Base-by-base conservation (phyloP, 768 basidiomycete genomes). In the Boletus rubescentipes region DNA sequence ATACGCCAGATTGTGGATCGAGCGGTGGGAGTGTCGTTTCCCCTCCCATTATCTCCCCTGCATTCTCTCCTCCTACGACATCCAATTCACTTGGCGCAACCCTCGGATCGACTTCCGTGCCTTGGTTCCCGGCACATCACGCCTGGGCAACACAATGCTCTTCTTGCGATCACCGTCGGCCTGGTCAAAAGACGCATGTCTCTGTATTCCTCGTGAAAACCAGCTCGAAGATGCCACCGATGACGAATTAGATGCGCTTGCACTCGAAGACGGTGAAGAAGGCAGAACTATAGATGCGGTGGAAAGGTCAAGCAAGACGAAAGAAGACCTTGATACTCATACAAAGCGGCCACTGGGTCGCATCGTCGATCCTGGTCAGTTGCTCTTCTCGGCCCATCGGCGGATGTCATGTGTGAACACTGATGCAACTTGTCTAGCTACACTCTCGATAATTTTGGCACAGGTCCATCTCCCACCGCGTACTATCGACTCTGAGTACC, bases 401-500 rank as follows among this genome's bases (percentile, higher is more conserved):
- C 23, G 32, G 14, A 41, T 6, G 35, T 38, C 31, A 31, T 39
- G 45, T 18, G 45, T n/a, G 50, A 38, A 18, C 7, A n/a, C 38
- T 62, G 20, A 65, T 31, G 37, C 32, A 20, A 55, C 51, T 26
- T 9, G 35, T 21, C 31, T 52, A 91, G 90, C 70, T 26, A 76
- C 87, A 0, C 84, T 93, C 74, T 80, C 86, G 12, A 95, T 93
- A 8, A 85, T 89, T 0, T 97, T 96, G 69, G 78, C 77, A 47
- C 88, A 94, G 59, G 93, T 97, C 23, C 92, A 95, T 68, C 79
- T 98, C 38, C 93, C 94, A 9, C 70, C 82, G 16, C 86, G 87
- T 66, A 96, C 93, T 0, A 89, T 96, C 44, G 94, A 98, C 69
- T 89, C 92, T 21, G 39, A 83, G 95, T 60, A 94, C 92, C 0